Evolutionary conservation across 805 yeast genomes (phyloP).

Genomic region (Candida corydali): DNA sequence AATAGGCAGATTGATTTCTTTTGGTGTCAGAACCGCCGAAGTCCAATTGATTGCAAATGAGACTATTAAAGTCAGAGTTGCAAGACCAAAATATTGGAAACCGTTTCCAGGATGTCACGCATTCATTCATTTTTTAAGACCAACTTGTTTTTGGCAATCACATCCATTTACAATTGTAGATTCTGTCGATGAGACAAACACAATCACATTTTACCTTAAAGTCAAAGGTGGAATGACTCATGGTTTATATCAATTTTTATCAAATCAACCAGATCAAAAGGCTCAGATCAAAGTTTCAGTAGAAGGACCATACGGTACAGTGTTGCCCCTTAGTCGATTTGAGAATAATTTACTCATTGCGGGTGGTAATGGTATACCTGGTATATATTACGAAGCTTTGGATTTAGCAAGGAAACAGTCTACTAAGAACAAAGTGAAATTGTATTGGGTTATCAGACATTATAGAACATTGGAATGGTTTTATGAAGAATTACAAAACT

Average conservation of each 20-base stretch:
- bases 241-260: constrained; percentile 23
- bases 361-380: constrained; percentile 76
- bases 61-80: constrained; percentile 43
- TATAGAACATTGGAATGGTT: constrained; percentile 48
- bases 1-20: constrained; percentile 24
- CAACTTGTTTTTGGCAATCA: constrained; percentile 42
- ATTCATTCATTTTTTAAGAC: constrained; percentile 35
- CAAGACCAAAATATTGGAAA: constrained; percentile 45
- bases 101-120: constrained; percentile 38
- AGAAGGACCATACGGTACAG: constrained; percentile 47
- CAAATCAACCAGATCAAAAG: constrained; percentile 22
- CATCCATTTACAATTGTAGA: constrained; percentile 41
- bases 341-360: constrained; percentile 57
- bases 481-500: constrained; percentile 31
- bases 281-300: constrained; percentile 29
- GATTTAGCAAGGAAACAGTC: constrained; percentile 14
- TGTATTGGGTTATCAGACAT: constrained; percentile 64
- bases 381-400: constrained; percentile 38
- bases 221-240: constrained; percentile 54
- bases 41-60: constrained; percentile 36
- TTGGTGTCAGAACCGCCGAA: constrained; percentile 30
- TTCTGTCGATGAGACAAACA: constrained; percentile 19
- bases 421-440: constrained; percentile 22
- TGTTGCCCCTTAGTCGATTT: constrained; percentile 44
- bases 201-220: constrained; percentile 45